Conservation (phyloP, 495 filamentous ascomycete genomes). For the Penicillium manginii region DNA sequence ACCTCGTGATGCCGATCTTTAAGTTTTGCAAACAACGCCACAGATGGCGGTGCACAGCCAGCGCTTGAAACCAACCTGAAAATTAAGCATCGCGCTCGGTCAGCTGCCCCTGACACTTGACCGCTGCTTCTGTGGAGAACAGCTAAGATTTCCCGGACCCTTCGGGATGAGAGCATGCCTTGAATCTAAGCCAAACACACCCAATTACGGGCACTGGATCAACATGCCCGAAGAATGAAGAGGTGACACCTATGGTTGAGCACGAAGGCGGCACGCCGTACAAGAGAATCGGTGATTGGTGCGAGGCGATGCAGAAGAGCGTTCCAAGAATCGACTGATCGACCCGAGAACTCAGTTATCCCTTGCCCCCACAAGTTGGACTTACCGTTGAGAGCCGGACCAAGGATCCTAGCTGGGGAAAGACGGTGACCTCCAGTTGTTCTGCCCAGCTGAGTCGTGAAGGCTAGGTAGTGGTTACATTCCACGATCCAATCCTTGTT, state of each 20-base stretch:
- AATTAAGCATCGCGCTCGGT: neutral
- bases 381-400: conserved; percentile 5
- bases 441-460: neutral
- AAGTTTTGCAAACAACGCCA: neutral
- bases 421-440: neutral
- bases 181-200: neutral
- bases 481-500: too few relatives aligned
- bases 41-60: neutral
- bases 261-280: conserved; percentile 10
- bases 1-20: neutral
- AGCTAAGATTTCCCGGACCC: neutral
- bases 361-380: conserved; percentile 16
- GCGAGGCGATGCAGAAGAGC: conserved; percentile 5
- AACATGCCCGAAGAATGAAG: neutral
- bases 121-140: conserved; percentile 1
- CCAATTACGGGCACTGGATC: neutral
- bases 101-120: conserved; percentile 6
- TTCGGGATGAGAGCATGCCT: neutral
- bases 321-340: conserved; percentile 17
- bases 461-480: too few relatives aligned
- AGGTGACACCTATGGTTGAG: conserved; percentile 13
- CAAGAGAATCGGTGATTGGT: conserved; percentile 13
- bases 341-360: conserved; percentile 25
- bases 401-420: conserved; percentile 8
- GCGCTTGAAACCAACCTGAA: neutral